phyloP scores from a whole-genome alignment of 1,139 yeast genomes.

The Candida albicans region DNA sequence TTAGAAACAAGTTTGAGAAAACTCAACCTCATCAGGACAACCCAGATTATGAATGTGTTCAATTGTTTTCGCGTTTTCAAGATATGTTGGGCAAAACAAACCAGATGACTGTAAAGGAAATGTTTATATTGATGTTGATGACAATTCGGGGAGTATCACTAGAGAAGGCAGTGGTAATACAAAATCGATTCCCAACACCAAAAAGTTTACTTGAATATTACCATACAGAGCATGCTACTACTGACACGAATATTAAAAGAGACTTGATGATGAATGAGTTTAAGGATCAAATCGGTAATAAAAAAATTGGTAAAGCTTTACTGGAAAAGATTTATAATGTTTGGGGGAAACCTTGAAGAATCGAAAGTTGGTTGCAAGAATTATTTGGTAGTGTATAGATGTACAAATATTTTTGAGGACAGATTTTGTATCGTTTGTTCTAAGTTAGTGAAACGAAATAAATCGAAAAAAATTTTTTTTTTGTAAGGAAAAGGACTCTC shows the following conservation, averaged over 20 bases:
- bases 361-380: neutral
- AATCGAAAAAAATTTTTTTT: slow-evolving; percentile 2
- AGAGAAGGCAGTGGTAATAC: slow-evolving; percentile 82
- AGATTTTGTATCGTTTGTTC: neutral
- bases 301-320: slow-evolving; percentile 57
- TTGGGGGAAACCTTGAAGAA: slow-evolving; percentile 47
- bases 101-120: slow-evolving; percentile 70
- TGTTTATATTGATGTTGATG: slow-evolving; percentile 76
- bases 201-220: slow-evolving; percentile 42
- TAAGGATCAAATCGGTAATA: slow-evolving; percentile 55
- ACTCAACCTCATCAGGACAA: slow-evolving; percentile 7
- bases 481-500: neutral
- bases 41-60: slow-evolving; percentile 51
- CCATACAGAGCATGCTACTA: slow-evolving; percentile 18
- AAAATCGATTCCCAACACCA: slow-evolving; percentile 67
- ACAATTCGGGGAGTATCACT: slow-evolving; percentile 76
- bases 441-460: neutral
- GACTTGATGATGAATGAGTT: slow-evolving; percentile 45
- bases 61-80: slow-evolving; percentile 64
- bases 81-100: slow-evolving; percentile 70
- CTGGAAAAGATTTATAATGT: slow-evolving; percentile 62
- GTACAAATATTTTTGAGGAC: neutral
- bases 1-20: slow-evolving; percentile 44
- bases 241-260: slow-evolving; percentile 33
- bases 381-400: slow-evolving; percentile 5